Evolutionary conservation across 129 eudicot species (phyloP), one percentile per base, ranked within the genome.

Genomic region (Pseudognaphalium luteoalbum): DNA sequence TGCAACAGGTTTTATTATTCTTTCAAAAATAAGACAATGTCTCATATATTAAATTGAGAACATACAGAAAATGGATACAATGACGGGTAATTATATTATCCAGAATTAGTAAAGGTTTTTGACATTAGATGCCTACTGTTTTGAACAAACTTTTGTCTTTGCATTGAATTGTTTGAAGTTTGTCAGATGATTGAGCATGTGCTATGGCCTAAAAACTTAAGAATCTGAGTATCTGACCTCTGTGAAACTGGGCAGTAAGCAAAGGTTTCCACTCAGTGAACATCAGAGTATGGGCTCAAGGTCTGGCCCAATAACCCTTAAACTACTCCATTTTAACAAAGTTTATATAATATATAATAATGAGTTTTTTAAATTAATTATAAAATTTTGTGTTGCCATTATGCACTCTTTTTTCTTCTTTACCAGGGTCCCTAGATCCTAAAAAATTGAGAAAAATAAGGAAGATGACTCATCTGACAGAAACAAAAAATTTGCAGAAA

Each of bases 101-200:
- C 76, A 63, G 47, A 75, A 61, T 64, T 44, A 68, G 35, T 75
- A 64, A 19, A 63, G 28, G 59, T 15, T 35, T 29, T 16, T 30
- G 63, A 62, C 52, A 21, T 64, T 51, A 52, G 64, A 50, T 76
- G 17, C 58, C 42, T 52, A 66, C 39, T 28, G 22, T 51, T 37
- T 77, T 33, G 67, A 67, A 54, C 57, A 76, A 35, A 66, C 1
- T 9, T 34, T 11, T 25, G 20, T 75, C 71, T 29, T 75, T 7
- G 29, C 21, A 21, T 62, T 61, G 50, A 75, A 33, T 65, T 70
- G 66, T 75, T 76, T 77, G 59, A 67, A 54, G 63, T 15, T 70
- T 81, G 78, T 76, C 74, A 81, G 81, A 71, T 71, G 59, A 63
- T 70, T 80, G 73, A 65, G 78, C 84, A 80, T 73, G 84, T 80